phyloP scores from a whole-genome alignment of 1,284 basidiomycete genomes.

The Phaffia rhodozyma region DNA sequence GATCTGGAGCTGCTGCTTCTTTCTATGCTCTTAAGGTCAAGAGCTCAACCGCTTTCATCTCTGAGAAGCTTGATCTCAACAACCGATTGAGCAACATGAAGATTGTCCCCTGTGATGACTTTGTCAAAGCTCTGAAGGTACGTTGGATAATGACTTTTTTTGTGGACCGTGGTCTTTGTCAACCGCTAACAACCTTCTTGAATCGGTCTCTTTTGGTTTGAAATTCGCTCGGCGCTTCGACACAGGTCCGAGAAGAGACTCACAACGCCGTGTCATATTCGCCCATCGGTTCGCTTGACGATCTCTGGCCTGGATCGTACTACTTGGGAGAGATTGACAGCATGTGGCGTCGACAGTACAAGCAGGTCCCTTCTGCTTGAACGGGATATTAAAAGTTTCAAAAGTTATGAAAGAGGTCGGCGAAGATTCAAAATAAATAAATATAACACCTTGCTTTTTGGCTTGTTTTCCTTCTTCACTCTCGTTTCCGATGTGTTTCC shows the following conservation, averaged over 20 bases:
- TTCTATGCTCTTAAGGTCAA: constrained; percentile 80
- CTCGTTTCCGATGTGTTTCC: background rate
- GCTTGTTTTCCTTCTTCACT: background rate
- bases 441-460: background rate
- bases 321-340: constrained; percentile 87
- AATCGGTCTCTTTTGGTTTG: background rate
- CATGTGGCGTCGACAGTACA: constrained; percentile 86
- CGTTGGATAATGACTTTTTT: constrained; percentile 16
- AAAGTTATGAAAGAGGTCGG: too few relatives aligned
- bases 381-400: background rate
- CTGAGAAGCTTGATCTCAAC: constrained; percentile 63
- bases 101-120: constrained; percentile 80
- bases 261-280: constrained; percentile 82
- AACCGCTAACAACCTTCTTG: background rate
- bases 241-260: constrained; percentile 83
- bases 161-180: constrained; percentile 9
- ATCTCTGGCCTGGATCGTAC: constrained; percentile 88
- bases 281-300: constrained; percentile 72
- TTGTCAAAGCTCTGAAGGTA: constrained; percentile 62
- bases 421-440: too few relatives aligned
- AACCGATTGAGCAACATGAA: constrained; percentile 72
- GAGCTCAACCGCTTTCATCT: constrained; percentile 72
- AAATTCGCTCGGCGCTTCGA: background rate
- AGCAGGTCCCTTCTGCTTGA: background rate
- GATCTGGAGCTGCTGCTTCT: constrained; percentile 78